A percentile compares a stretch with the other conserved stretches of the same genome.
These are phyloP conservation scores for Debaryomyces tyrocola DNA, from an alignment of 805 yeast genomes.

Conservation along the genomic window DNA sequence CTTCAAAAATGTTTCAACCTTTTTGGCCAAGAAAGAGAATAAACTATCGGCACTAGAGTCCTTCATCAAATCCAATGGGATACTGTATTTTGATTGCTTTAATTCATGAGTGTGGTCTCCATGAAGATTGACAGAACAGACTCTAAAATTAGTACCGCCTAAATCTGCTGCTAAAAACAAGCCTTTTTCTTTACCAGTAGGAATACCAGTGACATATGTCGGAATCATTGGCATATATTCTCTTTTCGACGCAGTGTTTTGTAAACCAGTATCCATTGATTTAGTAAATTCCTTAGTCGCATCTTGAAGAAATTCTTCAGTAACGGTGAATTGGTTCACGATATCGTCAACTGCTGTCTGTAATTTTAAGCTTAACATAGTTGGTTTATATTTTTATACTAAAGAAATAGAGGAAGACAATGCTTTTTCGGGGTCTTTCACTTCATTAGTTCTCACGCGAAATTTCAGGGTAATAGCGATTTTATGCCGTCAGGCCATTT, in stretches of 20 bases:
- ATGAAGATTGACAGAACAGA: slow-evolving; percentile 76
- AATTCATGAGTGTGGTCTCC: slow-evolving; percentile 80
- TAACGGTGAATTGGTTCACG: slow-evolving; percentile 40
- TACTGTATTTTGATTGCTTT: slow-evolving; percentile 73
- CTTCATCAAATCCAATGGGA: slow-evolving; percentile 78
- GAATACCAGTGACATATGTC: slow-evolving; percentile 79
- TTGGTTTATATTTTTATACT: not conserved
- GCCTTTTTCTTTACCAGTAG: slow-evolving; percentile 84
- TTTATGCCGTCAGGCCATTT: too few species aligned
- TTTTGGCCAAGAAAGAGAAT: slow-evolving; percentile 72
- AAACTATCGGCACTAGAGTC: slow-evolving; percentile 60
- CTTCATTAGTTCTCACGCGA: too few species aligned
- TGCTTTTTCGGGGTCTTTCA: too few species aligned
- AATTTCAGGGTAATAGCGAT: not conserved
- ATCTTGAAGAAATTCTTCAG: slow-evolving; percentile 40
- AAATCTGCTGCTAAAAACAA: slow-evolving; percentile 85
- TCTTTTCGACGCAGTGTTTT: slow-evolving; percentile 41
- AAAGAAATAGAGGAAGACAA: not conserved
- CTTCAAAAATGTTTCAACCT: slow-evolving; percentile 62
- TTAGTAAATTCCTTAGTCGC: slow-evolving; percentile 59
- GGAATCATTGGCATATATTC: slow-evolving; percentile 83
- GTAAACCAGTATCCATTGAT: slow-evolving; percentile 61
- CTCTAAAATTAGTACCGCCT: slow-evolving; percentile 96
- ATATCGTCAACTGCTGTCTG: slow-evolving; percentile 34
- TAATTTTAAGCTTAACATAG: slow-evolving; percentile 17